phyloP scores from a whole-genome alignment of 2,329 filamentous ascomycete genomes.

The Scedosporium apiospermum region DNA sequence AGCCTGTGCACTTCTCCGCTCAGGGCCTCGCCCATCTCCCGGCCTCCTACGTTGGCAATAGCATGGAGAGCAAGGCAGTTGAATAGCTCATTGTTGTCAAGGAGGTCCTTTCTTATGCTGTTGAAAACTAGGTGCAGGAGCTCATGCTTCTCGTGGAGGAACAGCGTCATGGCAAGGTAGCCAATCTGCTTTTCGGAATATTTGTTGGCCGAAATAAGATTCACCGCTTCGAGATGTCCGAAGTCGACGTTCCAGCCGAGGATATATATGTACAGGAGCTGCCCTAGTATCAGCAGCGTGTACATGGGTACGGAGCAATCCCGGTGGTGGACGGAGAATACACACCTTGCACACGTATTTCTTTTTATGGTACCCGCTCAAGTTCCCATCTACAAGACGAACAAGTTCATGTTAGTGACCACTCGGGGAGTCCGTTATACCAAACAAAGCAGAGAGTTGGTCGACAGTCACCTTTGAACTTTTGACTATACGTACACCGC shows the following conservation, averaged over 20 bases:
- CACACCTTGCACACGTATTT: constrained; percentile 97
- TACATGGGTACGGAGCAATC: background rate
- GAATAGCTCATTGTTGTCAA: constrained; percentile 93
- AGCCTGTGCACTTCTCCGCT: constrained; percentile 87
- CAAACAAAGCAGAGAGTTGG: background rate
- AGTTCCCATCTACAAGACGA: constrained; percentile 55
- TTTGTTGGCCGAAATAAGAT: constrained; percentile 90
- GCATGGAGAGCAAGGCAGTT: constrained; percentile 95
- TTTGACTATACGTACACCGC: constrained; percentile 51
- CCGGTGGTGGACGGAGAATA: background rate
- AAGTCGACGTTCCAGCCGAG: constrained; percentile 99
- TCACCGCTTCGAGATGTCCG: constrained; percentile 94
- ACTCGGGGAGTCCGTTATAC: background rate
- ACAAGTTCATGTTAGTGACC: too few species aligned
- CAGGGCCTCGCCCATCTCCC: constrained; percentile 94
- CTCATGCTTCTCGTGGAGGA: constrained; percentile 95
- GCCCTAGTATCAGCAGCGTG: background rate
- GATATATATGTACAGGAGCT: constrained; percentile 96
- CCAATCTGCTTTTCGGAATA: constrained; percentile 99
- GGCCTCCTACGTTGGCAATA: constrained; percentile 92
- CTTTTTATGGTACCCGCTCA: constrained; percentile 98
- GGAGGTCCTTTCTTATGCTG: constrained; percentile 90
- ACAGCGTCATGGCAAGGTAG: constrained; percentile 93
- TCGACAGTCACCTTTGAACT: constrained; percentile 67
- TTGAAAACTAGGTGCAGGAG: constrained; percentile 94